These are phyloP conservation scores for Tricholoma flavovirens DNA, from an alignment of 768 basidiomycete genomes.

Conservation along the genomic window DNA sequence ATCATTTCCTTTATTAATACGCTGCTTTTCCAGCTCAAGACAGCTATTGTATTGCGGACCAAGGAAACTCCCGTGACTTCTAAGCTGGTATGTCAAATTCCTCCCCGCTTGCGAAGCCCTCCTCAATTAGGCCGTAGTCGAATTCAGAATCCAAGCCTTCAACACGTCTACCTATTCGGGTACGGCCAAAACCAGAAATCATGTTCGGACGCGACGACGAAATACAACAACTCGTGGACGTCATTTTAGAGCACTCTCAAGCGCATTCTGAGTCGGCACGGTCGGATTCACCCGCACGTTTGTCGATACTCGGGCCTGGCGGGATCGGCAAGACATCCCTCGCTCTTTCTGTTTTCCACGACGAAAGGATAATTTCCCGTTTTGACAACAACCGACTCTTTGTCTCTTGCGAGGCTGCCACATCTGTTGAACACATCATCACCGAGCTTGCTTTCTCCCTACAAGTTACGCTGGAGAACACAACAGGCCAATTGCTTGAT, in stretches of 20 bases:
- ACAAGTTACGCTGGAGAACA: constrained; percentile 10
- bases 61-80: neutral
- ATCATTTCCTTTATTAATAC: neutral
- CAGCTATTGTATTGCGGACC: constrained; percentile 9
- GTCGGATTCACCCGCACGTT: constrained; percentile 1
- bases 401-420: constrained; percentile 25
- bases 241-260: constrained; percentile 7
- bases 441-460: constrained; percentile 16
- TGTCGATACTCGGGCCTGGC: constrained; percentile 27
- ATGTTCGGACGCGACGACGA: constrained; percentile 21
- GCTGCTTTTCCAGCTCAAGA: constrained; percentile 8
- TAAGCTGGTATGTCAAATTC: neutral
- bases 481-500: constrained; percentile 12
- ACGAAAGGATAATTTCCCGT: constrained; percentile 10
- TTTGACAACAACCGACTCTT: constrained; percentile 21
- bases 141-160: neutral
- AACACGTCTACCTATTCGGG: neutral
- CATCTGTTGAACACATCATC: constrained; percentile 19
- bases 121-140: neutral
- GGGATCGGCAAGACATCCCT: constrained; percentile 30
- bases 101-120: neutral
- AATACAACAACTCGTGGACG: constrained; percentile 15
- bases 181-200: constrained; percentile 17
- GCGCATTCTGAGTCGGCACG: neutral
- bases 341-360: constrained; percentile 21